Percentiles rank a stretch among this genome's conserved stretches.
These are phyloP conservation scores for Epichloe sp. DNA, from an alignment of 2,329 filamentous ascomycete genomes.

Conservation along the genomic window DNA sequence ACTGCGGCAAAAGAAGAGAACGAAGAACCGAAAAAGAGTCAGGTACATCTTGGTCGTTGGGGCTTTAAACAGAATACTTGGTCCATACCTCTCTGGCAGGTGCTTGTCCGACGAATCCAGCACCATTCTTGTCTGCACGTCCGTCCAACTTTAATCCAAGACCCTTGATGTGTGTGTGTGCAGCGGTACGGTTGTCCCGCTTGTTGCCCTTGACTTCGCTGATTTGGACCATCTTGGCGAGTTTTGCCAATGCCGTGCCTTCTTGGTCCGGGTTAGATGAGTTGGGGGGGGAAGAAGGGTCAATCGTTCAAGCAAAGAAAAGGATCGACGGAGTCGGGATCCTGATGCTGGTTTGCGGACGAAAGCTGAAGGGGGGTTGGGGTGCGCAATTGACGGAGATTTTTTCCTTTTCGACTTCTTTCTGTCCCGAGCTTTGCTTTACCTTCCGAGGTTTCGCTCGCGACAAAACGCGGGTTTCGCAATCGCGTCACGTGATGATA, in stretches of 20 bases:
- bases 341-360: no score
- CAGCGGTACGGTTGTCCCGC: conserved; percentile 90
- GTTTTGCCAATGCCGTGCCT: conserved; percentile 11
- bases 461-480: background rate
- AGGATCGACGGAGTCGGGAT: no score
- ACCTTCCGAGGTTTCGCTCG: background rate
- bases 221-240: conserved; percentile 64
- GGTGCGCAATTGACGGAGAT: background rate
- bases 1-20: conserved; percentile 34
- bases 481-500: background rate
- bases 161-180: conserved; percentile 96
- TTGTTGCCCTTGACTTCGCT: conserved; percentile 90
- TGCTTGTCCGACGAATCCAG: conserved; percentile 82
- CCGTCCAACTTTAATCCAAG: conserved; percentile 80
- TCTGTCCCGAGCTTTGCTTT: background rate
- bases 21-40: conserved; percentile 1
- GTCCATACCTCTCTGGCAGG: conserved; percentile 68
- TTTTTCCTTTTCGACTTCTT: background rate
- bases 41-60: conserved; percentile 9
- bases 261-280: background rate
- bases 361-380: no score
- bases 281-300: background rate
- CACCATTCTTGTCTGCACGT: conserved; percentile 62
- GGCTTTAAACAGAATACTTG: background rate
- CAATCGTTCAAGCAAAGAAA: background rate